Evolutionary conservation across 108 stramenopile genomes (phyloP).

Genomic region (Nitzschia sp.): DNA sequence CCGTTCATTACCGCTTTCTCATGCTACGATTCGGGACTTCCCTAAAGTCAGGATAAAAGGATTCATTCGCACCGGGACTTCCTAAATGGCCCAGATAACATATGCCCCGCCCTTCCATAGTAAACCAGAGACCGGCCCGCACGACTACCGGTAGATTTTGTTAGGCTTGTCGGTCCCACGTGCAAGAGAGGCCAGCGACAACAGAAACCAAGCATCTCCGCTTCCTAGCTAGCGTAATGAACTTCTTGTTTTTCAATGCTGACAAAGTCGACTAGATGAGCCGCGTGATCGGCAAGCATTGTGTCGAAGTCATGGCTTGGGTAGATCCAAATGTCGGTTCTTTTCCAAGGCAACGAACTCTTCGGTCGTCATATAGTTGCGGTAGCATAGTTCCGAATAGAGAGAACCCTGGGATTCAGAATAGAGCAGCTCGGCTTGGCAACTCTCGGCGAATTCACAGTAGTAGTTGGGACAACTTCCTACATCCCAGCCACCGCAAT

Average conservation of each 20-base stretch:
- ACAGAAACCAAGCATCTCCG: no score
- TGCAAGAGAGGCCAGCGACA: no score
- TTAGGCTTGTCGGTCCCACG: no score
- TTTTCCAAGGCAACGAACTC: conserved; percentile 38
- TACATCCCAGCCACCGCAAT: conserved; percentile 47
- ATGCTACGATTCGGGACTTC: no score
- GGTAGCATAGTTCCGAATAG: conserved; percentile 10
- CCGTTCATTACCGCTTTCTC: no score
- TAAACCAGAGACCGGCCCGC: no score
- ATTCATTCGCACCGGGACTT: no score
- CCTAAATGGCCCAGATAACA: no score
- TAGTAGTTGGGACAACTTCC: conserved; percentile 56
- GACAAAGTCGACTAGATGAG: conserved; percentile 50
- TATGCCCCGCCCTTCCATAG: no score
- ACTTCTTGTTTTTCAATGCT: conserved; percentile 54
- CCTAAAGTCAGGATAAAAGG: no score
- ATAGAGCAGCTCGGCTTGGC: conserved; percentile 10
- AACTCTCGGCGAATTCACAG: conserved; percentile 20
- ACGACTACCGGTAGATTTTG: no score
- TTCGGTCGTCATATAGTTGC: conserved; percentile 31
- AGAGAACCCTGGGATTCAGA: conserved; percentile 11
- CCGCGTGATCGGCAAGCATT: conserved; percentile 36
- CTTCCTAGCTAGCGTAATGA: conserved; percentile 60
- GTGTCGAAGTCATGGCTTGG: conserved; percentile 23
- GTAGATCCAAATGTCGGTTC: conserved; percentile 22